Base-by-base conservation (phyloP, 148 eudicot genomes). In the Linanthus parryae region DNA sequence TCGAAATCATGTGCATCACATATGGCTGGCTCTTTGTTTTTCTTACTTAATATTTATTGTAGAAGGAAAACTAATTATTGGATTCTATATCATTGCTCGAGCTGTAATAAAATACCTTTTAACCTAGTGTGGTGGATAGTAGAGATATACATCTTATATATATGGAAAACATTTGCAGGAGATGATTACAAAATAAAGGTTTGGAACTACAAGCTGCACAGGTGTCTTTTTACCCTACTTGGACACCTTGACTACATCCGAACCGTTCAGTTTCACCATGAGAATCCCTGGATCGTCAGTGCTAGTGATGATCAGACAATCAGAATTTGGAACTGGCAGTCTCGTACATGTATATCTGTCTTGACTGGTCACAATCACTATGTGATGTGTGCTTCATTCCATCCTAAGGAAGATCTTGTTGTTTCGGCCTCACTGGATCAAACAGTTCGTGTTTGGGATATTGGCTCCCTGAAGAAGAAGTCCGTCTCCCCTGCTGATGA, bases 231-330 rank as follows among this genome's bases (percentile, higher is more conserved):
- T 62, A 82, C 95, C 22, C 88, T 90, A 44, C 95, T 90, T 54
- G 95, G 97, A 18, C 97, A 90, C 66, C 97, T 85, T 50, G 97
- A 90, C 68, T 85, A 90, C 64, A 90, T 90, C 66, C 81, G 97
- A 26, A 90, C 97, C 2, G 97, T 90, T 51, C 97, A 85, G 59
- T 90, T 90, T 59, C 95, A 90, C 72, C 95, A 90, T 64, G 95
- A 85, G 69, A 48, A 57, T 59, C 97, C 95, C 10, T 90, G 97
- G 97, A 90, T 90, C 39, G 91, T 90, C 44, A 90, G 97, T 72
- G 85, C 97, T 20, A 85, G 97, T 74, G 95, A 90, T 76, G 97
- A 90, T 54, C 95, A 90, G 79, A 90, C 97, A 31, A 83, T 90
- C 44, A 75, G 97, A 54, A 72, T 90, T 39, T 90, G 97, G 97